Conservation (phyloP, 768 basidiomycete species). For the Leccinum disarticulatum region DNA sequence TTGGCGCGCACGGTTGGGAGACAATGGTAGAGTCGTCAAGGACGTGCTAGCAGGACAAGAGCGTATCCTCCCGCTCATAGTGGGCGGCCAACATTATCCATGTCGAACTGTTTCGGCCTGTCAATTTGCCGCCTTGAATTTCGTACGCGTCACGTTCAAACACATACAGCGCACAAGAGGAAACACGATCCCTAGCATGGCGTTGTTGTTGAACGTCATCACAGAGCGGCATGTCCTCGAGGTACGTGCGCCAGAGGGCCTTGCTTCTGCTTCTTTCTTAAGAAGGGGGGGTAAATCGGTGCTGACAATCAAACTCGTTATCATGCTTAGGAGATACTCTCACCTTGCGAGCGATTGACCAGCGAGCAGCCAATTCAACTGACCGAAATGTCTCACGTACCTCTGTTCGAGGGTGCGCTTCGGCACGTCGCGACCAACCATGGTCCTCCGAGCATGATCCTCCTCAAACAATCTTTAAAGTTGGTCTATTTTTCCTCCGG, state of each 20-base stretch:
- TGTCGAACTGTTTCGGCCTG: constrained; percentile 45
- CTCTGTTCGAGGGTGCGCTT: constrained; percentile 46
- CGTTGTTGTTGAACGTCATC: constrained; percentile 14
- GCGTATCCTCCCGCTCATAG: constrained; percentile 42
- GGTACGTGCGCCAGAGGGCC: constrained; percentile 15
- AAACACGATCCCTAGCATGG: neutral
- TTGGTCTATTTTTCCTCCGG: constrained; percentile 6
- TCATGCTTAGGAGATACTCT: constrained; percentile 44
- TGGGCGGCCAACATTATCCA: constrained; percentile 48
- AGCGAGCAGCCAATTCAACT: constrained; percentile 45
- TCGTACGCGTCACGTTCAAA: constrained; percentile 47
- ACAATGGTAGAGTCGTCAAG: constrained; percentile 9
- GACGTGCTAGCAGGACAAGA: constrained; percentile 37
- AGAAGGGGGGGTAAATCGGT: neutral
- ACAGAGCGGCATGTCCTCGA: constrained; percentile 17
- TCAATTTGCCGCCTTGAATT: constrained; percentile 64
- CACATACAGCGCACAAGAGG: constrained; percentile 10
- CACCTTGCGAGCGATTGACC: constrained; percentile 53
- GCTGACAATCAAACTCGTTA: neutral
- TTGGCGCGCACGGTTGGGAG: constrained; percentile 10
- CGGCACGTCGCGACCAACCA: constrained; percentile 25
- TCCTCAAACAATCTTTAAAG: constrained; percentile 34
- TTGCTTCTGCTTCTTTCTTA: neutral
- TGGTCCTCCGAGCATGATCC: constrained; percentile 35
- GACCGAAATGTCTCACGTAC: constrained; percentile 47